A percentile compares a stretch with the other conserved stretches of the same genome.
Conservation (phyloP, 1,139 yeast species). For the Diutina scorzettiae region DNA sequence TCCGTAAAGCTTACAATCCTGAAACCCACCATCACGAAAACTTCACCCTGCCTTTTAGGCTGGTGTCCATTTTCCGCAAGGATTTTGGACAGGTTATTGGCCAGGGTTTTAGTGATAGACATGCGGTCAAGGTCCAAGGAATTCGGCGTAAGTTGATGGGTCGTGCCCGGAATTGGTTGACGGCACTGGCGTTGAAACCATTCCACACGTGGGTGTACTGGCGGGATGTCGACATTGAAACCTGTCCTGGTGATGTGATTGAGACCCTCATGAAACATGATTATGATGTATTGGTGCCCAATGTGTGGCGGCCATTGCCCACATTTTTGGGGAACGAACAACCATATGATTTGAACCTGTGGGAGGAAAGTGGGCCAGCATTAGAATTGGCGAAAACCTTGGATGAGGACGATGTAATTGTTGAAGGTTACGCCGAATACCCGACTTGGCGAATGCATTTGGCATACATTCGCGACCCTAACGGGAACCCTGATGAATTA, state of each 20-base stretch:
- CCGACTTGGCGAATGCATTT: conserved; percentile 83
- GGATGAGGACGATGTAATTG: conserved; percentile 77
- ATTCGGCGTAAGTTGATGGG: conserved; percentile 83
- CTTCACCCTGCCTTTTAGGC: conserved; percentile 61
- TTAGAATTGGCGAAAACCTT: conserved; percentile 52
- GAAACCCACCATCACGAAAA: conserved; percentile 47
- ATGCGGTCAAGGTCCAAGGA: conserved; percentile 84
- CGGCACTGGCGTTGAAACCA: conserved; percentile 64
- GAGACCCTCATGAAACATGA: conserved; percentile 66
- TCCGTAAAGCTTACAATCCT: conserved; percentile 44
- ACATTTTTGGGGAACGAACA: conserved; percentile 67
- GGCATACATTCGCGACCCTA: conserved; percentile 56
- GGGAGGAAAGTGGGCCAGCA: conserved; percentile 74
- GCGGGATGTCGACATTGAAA: conserved; percentile 86
- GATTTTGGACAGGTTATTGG: conserved; percentile 81
- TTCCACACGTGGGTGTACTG: conserved; percentile 92
- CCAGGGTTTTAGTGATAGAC: conserved; percentile 83
- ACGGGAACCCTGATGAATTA: conserved; percentile 54
- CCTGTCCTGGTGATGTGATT: conserved; percentile 68
- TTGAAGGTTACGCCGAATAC: conserved; percentile 84
- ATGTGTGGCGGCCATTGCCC: conserved; percentile 83
- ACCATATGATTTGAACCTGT: conserved; percentile 78
- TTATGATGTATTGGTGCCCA: conserved; percentile 79
- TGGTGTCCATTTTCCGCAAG: conserved; percentile 64
- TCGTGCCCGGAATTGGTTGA: conserved; percentile 79